phyloP scores from a whole-genome alignment of 371 early-diverging fungal genomes.

The Catenaria anguillulae region DNA sequence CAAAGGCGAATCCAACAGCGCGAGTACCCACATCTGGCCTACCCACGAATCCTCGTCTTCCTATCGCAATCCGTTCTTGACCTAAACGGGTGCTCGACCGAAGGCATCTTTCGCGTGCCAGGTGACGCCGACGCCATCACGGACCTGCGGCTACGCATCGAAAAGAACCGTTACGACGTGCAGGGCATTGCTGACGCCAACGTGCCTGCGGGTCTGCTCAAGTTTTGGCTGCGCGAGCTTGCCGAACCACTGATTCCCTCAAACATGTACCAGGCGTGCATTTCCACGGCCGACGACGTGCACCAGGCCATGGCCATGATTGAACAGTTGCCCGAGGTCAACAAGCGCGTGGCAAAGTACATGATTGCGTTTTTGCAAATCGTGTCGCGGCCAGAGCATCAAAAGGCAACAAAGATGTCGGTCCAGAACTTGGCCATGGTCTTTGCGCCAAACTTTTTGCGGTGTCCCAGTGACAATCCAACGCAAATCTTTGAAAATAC shows the following conservation, averaged over 20 bases:
- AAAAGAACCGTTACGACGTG: constrained; percentile 60
- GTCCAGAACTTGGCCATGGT: constrained; percentile 84
- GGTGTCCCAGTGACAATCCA: constrained; percentile 68
- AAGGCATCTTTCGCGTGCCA: constrained; percentile 95
- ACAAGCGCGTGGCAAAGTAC: constrained; percentile 58
- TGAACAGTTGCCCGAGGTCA: constrained; percentile 48
- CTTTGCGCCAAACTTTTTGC: constrained; percentile 85
- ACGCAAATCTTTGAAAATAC: constrained; percentile 66
- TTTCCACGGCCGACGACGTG: constrained; percentile 35
- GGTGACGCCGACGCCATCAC: constrained; percentile 82
- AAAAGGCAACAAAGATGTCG: constrained; percentile 51
- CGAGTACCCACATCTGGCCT: constrained; percentile 26
- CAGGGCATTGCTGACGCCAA: constrained; percentile 67
- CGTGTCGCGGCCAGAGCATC: neutral
- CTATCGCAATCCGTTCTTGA: constrained; percentile 55
- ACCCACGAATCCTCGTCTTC: constrained; percentile 75
- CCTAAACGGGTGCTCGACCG: constrained; percentile 60
- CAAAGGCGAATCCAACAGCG: constrained; percentile 23
- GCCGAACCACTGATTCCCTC: constrained; percentile 76
- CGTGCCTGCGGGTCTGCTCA: constrained; percentile 79
- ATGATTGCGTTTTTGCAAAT: constrained; percentile 68
- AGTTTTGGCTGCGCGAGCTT: constrained; percentile 82
- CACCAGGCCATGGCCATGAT: constrained; percentile 45
- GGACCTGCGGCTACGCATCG: constrained; percentile 61
- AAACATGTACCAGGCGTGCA: constrained; percentile 59